phyloP scores from a whole-genome alignment of 306 rosid species.

The Sophora flavescens region DNA sequence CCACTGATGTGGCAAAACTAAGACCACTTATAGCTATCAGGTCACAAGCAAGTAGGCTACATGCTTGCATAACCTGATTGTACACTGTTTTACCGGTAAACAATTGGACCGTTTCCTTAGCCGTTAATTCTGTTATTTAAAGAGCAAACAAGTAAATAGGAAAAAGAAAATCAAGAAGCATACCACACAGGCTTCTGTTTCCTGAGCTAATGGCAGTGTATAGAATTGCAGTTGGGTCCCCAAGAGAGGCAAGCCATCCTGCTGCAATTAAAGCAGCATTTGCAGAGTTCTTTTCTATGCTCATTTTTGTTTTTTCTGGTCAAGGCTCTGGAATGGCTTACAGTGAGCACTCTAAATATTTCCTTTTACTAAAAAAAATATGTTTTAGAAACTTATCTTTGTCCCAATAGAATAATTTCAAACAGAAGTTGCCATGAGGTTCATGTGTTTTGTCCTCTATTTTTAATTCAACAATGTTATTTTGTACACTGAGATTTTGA shows the following conservation, averaged over 20 bases:
- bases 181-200: neutral
- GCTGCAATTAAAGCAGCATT: constrained; percentile 78
- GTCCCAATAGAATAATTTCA: neutral
- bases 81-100: constrained; percentile 27
- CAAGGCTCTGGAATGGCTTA: constrained; percentile 89
- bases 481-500: no score
- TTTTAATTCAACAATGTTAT: neutral
- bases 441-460: neutral
- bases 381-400: constrained; percentile 4
- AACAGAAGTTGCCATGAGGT: neutral
- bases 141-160: constrained; percentile 12
- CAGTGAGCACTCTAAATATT: constrained; percentile 44
- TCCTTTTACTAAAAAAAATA: neutral
- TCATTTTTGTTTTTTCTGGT: constrained; percentile 86
- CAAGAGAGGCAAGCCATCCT: constrained; percentile 80
- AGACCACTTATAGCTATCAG: constrained; percentile 6
- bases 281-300: constrained; percentile 80
- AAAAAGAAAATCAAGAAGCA: neutral
- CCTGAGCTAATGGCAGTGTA: constrained; percentile 53
- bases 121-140: constrained; percentile 51
- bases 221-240: constrained; percentile 69
- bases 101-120: constrained; percentile 55
- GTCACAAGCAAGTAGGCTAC: neutral
- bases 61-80: neutral
- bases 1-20: constrained; percentile 49